Base-by-base conservation (phyloP, 805 yeast species). In the Blastobotrys peoriensis region DNA sequence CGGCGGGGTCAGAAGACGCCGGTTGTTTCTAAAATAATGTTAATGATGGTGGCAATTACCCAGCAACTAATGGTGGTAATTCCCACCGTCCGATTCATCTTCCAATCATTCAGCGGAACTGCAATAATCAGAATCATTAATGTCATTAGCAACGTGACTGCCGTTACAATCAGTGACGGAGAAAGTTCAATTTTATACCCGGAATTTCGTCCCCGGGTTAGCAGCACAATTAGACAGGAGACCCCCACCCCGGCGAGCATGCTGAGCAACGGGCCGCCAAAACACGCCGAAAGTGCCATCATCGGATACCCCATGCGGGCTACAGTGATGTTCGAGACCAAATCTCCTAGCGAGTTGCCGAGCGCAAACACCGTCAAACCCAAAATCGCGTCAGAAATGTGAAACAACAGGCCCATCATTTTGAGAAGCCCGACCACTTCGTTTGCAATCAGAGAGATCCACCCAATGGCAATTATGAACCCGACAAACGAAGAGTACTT, bases 241-340 rank as follows among this genome's bases (percentile, higher is more conserved):
- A 82, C 56, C 0, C 97, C 96, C 48, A 91, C 66, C 0, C 97
- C 95, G 33, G 89, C 69, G 8, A 93, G 66, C 36, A 83, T 67
- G 43, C 88, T 83, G 35, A 93, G 61, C 46, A 91, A 64, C 0
- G 98, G 98, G 1, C 96, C 87, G 0, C 97, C 98, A 61, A 89
- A 83, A 58, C 98, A 89, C 0, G 97, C 96, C 22, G 93, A 85
- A n/a, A 93, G 69, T 0, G 97, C 97, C 84, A 91, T 84, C 38
- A 83, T 72, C 0, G 95, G 86, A 65, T 78, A 80, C 0, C 95
- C 96, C 72, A 86, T 75, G 46, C 69, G 69, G 0, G 95, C 88
- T 20, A 91, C 76, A 0, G 94, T 83, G 28, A 83, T 61, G 54
- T 91, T 87, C 0, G 96, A 83, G 1, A 89, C 79, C 38, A 89